Evolutionary conservation across 1,284 basidiomycete species (phyloP).

Genomic region (Paramarasmius palmivorus): DNA sequence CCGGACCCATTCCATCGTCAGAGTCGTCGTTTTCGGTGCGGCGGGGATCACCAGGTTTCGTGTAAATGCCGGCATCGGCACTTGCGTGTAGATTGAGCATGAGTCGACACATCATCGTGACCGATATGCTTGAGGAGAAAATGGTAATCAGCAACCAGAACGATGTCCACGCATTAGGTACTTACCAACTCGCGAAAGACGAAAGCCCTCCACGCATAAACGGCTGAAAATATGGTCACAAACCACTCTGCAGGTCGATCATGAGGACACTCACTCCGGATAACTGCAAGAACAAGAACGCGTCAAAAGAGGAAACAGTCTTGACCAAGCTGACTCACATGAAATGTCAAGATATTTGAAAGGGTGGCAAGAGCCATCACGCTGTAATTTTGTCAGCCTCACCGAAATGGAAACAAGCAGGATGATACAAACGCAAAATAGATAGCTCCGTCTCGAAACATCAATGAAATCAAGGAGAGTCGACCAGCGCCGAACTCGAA

Average conservation of each 20-base stretch:
- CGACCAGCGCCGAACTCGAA: neutral
- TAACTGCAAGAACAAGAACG: neutral
- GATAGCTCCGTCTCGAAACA: neutral
- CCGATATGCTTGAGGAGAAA: neutral
- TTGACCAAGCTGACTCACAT: neutral
- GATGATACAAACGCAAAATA: neutral
- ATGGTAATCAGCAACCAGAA: neutral
- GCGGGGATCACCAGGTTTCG: neutral
- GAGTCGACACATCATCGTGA: constrained; percentile 2
- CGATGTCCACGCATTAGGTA: too few relatives aligned
- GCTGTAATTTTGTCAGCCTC: neutral
- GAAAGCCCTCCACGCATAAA: constrained; percentile 2
- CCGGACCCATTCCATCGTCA: neutral
- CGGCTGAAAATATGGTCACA: neutral
- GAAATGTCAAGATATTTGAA: constrained; percentile 4
- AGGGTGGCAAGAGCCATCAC: neutral
- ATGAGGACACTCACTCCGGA: neutral
- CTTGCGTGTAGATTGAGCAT: neutral
- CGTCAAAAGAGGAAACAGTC: neutral
- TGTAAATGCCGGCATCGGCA: neutral
- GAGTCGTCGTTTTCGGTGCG: neutral
- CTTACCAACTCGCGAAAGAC: neutral
- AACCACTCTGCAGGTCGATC: neutral
- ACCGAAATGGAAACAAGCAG: neutral
- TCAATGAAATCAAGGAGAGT: neutral